Percentiles rank a stretch among this genome's conserved stretches.
Evolutionary conservation across 257 asterid genomes (phyloP).

Genomic region (Catharanthus roseus): DNA sequence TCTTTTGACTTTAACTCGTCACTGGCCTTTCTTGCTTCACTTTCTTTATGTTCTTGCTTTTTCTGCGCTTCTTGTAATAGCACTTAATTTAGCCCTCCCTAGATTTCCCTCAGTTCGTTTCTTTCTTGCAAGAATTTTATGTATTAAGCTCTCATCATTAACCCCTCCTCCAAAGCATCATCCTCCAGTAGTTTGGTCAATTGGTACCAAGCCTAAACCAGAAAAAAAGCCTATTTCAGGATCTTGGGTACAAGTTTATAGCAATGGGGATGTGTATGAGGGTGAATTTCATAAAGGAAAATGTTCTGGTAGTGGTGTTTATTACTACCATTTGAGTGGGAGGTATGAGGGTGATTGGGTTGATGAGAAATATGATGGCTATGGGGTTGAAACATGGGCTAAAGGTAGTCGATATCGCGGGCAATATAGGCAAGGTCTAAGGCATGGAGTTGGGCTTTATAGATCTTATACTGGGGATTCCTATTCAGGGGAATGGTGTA

Average conservation of each 20-base stretch:
- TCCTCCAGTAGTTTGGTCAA: slow-evolving; percentile 42
- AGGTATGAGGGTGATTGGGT: slow-evolving; percentile 50
- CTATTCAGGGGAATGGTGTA: slow-evolving; percentile 46
- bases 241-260: slow-evolving; percentile 41
- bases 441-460: slow-evolving; percentile 44
- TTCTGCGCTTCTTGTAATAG: slow-evolving; percentile 25
- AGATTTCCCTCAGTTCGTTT: slow-evolving; percentile 30
- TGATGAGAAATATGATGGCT: slow-evolving; percentile 41
- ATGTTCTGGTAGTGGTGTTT: slow-evolving; percentile 47
- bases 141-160: slow-evolving; percentile 21
- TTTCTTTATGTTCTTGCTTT: slow-evolving; percentile 22
- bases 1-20: slow-evolving; percentile 23
- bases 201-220: slow-evolving; percentile 35
- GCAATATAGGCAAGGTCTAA: slow-evolving; percentile 42
- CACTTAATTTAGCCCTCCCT: slow-evolving; percentile 28
- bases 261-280: slow-evolving; percentile 46
- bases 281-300: slow-evolving; percentile 49
- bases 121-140: slow-evolving; percentile 28
- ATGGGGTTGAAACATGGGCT: slow-evolving; percentile 42
- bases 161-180: slow-evolving; percentile 18
- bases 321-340: slow-evolving; percentile 42
- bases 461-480: slow-evolving; percentile 36
- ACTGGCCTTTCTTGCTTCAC: slow-evolving; percentile 26
- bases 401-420: slow-evolving; percentile 44
- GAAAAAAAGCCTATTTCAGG: slow-evolving; percentile 30